These are phyloP conservation scores for Pyrus betulifolia DNA, from an alignment of 306 rosid genomes.

Conservation along the genomic window DNA sequence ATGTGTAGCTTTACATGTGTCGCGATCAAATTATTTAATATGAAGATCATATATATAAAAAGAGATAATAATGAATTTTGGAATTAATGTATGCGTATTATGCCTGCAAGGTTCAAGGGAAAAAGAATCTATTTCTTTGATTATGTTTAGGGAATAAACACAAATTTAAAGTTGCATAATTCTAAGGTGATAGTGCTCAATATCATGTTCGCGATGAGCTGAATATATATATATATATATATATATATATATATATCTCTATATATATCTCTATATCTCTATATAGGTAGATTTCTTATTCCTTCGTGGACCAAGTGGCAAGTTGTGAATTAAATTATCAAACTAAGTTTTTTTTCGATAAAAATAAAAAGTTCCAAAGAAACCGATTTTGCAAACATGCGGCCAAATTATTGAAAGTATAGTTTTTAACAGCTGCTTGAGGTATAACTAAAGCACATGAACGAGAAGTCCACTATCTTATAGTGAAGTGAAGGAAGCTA, in stretches of 20 bases:
- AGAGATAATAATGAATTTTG: neutral
- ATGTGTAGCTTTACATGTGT: slow-evolving; percentile 25
- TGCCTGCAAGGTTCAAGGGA: slow-evolving; percentile 4
- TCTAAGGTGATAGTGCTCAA: neutral
- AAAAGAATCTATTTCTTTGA: neutral
- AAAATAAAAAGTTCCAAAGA: neutral
- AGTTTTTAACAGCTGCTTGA: neutral
- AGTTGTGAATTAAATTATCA: neutral
- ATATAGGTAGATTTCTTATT: neutral
- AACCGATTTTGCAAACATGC: neutral
- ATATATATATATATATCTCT: too few relatives aligned
- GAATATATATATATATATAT: neutral
- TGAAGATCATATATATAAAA: neutral
- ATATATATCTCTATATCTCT: too few relatives aligned
- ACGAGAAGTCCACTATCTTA: neutral
- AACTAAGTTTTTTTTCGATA: neutral
- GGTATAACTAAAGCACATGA: neutral
- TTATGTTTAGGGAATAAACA: too few relatives aligned
- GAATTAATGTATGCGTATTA: neutral
- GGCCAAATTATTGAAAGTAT: neutral
- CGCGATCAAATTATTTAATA: slow-evolving; percentile 8
- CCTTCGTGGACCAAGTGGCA: neutral
- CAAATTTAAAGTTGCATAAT: neutral
- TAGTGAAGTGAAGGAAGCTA: neutral
- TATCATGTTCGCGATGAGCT: neutral